phyloP scores from a whole-genome alignment of 345 rosid species.

The Gynandropsis gynandra region DNA sequence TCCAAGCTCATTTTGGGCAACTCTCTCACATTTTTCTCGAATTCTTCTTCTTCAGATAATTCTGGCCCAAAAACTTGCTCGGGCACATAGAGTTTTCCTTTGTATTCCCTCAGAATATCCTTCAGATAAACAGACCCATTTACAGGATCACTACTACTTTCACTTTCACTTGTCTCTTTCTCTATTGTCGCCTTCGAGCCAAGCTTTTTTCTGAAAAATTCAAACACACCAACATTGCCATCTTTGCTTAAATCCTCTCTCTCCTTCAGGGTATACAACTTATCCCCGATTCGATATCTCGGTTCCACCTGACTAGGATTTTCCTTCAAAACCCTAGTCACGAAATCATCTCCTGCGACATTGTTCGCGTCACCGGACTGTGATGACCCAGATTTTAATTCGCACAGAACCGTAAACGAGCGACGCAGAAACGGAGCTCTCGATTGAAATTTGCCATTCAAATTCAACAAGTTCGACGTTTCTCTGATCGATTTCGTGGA shows the following conservation, averaged over 20 bases:
- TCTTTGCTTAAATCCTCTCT: conserved; percentile 42
- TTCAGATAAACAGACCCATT: conserved; percentile 56
- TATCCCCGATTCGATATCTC: conserved; percentile 48
- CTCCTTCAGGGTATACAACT: conserved; percentile 54
- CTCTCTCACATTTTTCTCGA: conserved; percentile 47
- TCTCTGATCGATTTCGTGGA: conserved; percentile 18
- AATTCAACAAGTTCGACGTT: conserved; percentile 13
- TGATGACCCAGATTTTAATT: conserved; percentile 27
- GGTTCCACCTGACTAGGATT: conserved; percentile 85
- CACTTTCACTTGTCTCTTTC: conserved; percentile 20
- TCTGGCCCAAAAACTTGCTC: conserved; percentile 70
- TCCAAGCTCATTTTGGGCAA: conserved; percentile 69
- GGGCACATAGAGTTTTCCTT: conserved; percentile 84
- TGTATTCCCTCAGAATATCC: conserved; percentile 70
- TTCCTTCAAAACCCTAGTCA: conserved; percentile 62
- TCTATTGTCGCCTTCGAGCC: conserved; percentile 29
- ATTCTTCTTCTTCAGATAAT: conserved; percentile 70
- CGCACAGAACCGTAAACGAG: conserved; percentile 46
- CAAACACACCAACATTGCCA: conserved; percentile 34
- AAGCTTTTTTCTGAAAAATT: conserved; percentile 36
- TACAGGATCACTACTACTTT: conserved; percentile 20
- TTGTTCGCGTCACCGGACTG: conserved; percentile 26
- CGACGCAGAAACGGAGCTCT: conserved; percentile 37
- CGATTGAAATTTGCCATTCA: conserved; percentile 22
- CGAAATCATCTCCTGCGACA: conserved; percentile 44